Evolutionary conservation across 1,284 basidiomycete species (phyloP).

Genomic region (Leucoagaricus sp.): DNA sequence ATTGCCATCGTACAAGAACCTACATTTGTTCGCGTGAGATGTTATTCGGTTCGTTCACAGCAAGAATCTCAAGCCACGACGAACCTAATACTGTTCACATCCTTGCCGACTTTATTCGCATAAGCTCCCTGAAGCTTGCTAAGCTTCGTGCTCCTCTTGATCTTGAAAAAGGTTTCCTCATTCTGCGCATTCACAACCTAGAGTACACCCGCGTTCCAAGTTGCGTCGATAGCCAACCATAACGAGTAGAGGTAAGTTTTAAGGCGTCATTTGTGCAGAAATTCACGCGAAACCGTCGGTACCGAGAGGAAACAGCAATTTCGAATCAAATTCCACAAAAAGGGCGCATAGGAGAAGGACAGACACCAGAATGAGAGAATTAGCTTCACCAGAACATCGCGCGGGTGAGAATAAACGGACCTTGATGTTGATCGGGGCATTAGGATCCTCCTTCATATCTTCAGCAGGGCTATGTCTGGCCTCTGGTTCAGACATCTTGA

Average conservation of each 20-base stretch:
- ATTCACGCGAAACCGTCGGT: neutral
- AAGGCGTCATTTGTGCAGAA: neutral
- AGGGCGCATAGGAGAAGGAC: neutral
- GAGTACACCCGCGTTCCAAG: neutral
- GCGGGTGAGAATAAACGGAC: slow-evolving; percentile 38
- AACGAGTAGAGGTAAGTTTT: neutral
- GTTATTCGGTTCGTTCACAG: neutral
- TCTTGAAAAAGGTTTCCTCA: slow-evolving; percentile 98
- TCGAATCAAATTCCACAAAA: neutral
- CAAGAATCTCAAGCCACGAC: slow-evolving; percentile 29
- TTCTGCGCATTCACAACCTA: slow-evolving; percentile 79
- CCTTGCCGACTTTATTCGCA: slow-evolving; percentile 92
- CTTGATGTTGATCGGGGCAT: slow-evolving; percentile 84
- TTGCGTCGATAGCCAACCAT: neutral
- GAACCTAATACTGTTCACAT: slow-evolving; percentile 83
- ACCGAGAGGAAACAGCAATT: slow-evolving; percentile 10
- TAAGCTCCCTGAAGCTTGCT: slow-evolving; percentile 94
- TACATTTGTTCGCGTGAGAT: slow-evolving; percentile 32
- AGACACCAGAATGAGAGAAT: neutral
- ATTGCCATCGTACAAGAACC: slow-evolving; percentile 85
- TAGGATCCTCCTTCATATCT: slow-evolving; percentile 66
- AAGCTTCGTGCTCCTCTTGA: slow-evolving; percentile 92
- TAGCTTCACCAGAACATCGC: neutral
- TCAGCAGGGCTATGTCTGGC: slow-evolving; percentile 36
- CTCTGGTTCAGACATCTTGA: slow-evolving; percentile 66